Conservation (phyloP, 1,139 yeast genomes). For the Lodderomyces oxycetoniae region DNA sequence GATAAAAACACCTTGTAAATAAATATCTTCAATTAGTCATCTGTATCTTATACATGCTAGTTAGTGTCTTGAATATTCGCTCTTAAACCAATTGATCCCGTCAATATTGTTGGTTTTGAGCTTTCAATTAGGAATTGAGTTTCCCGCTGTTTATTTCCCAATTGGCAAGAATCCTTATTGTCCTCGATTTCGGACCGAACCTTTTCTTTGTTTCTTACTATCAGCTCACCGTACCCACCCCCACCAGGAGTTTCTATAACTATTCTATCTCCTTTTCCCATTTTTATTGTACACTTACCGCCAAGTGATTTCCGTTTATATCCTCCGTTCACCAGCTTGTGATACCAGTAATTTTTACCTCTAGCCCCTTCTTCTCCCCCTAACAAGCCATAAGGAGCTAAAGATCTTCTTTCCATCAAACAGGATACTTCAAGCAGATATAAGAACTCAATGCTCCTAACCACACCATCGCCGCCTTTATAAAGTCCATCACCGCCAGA, state of each 20-base stretch:
- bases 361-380: slow-evolving; percentile 40
- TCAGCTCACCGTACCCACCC: slow-evolving; percentile 39
- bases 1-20: neutral
- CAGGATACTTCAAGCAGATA: slow-evolving; percentile 40
- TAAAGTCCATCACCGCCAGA: slow-evolving; percentile 44
- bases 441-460: slow-evolving; percentile 44
- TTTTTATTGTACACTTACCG: slow-evolving; percentile 40
- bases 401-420: slow-evolving; percentile 42
- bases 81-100: slow-evolving; percentile 38
- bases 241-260: slow-evolving; percentile 46
- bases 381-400: slow-evolving; percentile 43
- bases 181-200: no score
- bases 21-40: no score
- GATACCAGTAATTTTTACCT: slow-evolving; percentile 38
- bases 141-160: neutral
- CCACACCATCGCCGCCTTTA: slow-evolving; percentile 43
- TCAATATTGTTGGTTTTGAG: slow-evolving; percentile 22
- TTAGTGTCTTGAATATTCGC: slow-evolving; percentile 32
- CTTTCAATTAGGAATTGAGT: slow-evolving; percentile 23
- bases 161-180: slow-evolving; percentile 4
- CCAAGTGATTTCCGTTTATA: slow-evolving; percentile 32
- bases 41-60: no score
- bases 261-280: slow-evolving; percentile 39
- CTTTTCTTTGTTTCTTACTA: neutral
- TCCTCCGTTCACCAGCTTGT: slow-evolving; percentile 16